These are phyloP conservation scores for Colletotrichum zoysiae DNA, from an alignment of 2,329 filamentous ascomycete genomes.

Conservation along the genomic window DNA sequence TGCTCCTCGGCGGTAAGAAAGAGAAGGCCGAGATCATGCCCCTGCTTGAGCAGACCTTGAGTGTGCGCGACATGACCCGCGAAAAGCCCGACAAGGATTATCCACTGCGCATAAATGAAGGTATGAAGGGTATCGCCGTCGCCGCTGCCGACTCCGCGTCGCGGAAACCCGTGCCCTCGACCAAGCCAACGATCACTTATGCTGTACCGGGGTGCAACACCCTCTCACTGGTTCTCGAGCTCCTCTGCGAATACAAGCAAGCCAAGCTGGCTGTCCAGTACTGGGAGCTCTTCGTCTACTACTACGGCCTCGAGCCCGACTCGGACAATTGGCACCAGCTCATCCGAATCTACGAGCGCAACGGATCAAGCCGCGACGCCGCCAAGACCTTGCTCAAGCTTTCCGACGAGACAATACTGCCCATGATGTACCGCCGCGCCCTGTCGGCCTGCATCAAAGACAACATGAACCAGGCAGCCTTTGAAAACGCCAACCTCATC, in stretches of 20 bases:
- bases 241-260: constrained; percentile 71
- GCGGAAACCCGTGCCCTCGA: constrained; percentile 39
- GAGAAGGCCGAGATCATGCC: constrained; percentile 80
- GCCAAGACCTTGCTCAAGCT: constrained; percentile 72
- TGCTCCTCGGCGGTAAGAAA: constrained; percentile 73
- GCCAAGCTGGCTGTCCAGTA: constrained; percentile 77
- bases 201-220: constrained; percentile 66
- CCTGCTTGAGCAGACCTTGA: constrained; percentile 86
- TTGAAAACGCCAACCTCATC: constrained; percentile 74
- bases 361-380: constrained; percentile 73
- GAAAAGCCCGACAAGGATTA: constrained; percentile 3
- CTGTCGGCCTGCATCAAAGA: constrained; percentile 82
- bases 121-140: constrained; percentile 44
- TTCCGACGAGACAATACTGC: constrained; percentile 52
- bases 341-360: constrained; percentile 74
- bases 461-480: constrained; percentile 78
- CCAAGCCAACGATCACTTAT: constrained; percentile 46
- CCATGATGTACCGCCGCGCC: constrained; percentile 76
- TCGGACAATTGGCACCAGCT: constrained; percentile 76
- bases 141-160: constrained; percentile 23
- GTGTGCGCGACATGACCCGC: constrained; percentile 68
- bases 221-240: constrained; percentile 77
- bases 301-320: constrained; percentile 77
- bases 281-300: constrained; percentile 78
- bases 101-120: constrained; percentile 33